Base-by-base conservation (phyloP, 495 filamentous ascomycete genomes). In the Jackrogersella minutella region DNA sequence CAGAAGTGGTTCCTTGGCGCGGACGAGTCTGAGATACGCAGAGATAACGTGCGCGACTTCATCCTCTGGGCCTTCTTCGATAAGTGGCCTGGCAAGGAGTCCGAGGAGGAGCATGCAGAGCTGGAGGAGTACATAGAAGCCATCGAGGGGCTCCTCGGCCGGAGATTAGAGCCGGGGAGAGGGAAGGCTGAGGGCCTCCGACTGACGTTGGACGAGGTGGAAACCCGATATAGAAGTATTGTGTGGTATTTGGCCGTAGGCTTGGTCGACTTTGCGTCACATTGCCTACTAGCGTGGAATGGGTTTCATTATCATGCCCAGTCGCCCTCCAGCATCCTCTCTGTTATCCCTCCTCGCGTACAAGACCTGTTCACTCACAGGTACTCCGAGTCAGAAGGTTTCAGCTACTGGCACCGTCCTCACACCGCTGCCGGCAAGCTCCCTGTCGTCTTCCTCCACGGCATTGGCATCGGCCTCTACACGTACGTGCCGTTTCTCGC, bases 401-500 rank as follows among this genome's bases (percentile, higher is more conserved):
- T 87, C 0, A 79, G 80, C 30, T 91, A 91, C 76, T 90, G 87
- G 87, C 76, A 87, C 70, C 82, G 86, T 14, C 84, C 86, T 1
- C 88, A 90, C 65, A 84, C 77, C 8, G 85, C 87, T 0, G 73
- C 74, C 5, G 76, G 78, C 5, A 79, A 80, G 24, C 71, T 83
- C 1, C 88, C 88, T 0, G 66, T 90, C 40, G 71, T 91, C 3
- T 90, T 90, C 72, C 78, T 90, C 16, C 88, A 91, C 69, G 88
- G 88, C n/a, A 89, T 91, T 49, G 87, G 88, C 22, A 85, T 90
- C 53, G 88, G 88, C 0, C 79, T 90, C 11, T 87, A 83, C 70
- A 80, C 88, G 1, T 91, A 91, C 58, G 77, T 78, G 11, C 71
- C 73, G 28, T 88, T 90, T 71, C 77, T 90, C 0, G 65, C 65